Evolutionary conservation across 768 basidiomycete genomes (phyloP).

Genomic region (Mycena rebaudengoi): DNA sequence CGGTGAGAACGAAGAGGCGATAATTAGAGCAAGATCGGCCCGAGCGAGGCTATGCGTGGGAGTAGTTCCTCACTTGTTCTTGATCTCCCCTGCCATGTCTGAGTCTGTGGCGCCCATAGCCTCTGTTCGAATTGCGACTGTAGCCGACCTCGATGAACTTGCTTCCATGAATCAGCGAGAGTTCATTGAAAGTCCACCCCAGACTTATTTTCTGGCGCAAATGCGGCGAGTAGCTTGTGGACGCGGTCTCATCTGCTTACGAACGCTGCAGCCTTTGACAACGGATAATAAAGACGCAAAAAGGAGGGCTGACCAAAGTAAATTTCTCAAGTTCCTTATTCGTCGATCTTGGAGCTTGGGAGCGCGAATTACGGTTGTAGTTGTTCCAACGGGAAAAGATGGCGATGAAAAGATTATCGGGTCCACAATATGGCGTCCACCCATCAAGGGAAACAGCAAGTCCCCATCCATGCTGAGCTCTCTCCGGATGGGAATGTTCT

Average conservation of each 20-base stretch:
- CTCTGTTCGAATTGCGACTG: no score
- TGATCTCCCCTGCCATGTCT: no score
- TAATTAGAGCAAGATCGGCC: no score
- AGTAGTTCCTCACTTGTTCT: no score
- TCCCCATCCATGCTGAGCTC: neutral
- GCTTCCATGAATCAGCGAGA: neutral
- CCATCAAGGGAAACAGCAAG: neutral
- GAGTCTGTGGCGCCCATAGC: no score
- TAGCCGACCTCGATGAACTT: neutral
- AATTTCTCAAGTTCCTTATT: neutral
- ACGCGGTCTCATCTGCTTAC: neutral
- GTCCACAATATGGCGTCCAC: slow-evolving; percentile 1
- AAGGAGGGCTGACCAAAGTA: neutral
- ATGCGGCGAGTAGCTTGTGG: neutral
- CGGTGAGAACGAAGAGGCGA: no score
- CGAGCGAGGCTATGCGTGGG: no score
- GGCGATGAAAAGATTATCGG: neutral
- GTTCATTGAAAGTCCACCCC: neutral
- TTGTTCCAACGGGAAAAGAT: neutral
- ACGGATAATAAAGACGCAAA: neutral
- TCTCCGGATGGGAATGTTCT: slow-evolving; percentile 1
- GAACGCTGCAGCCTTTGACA: neutral
- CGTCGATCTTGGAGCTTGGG: slow-evolving; percentile 3
- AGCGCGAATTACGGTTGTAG: neutral
- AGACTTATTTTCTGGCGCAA: neutral